These are phyloP conservation scores for Hsuehochloa calcarea DNA, from an alignment of 176 grass and related monocot species.

Conservation along the genomic window DNA sequence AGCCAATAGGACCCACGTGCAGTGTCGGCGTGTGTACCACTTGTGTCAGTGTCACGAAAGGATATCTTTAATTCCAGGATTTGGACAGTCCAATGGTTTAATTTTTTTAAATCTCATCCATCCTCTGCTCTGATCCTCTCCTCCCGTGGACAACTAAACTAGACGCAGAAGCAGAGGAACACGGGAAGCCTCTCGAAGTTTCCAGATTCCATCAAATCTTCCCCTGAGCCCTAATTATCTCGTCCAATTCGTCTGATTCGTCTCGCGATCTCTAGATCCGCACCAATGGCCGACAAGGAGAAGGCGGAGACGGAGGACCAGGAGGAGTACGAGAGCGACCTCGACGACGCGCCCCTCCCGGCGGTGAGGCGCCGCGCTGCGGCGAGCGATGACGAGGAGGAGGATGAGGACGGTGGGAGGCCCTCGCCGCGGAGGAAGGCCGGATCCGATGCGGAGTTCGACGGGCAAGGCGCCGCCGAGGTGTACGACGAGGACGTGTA, in stretches of 20 bases:
- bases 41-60: background rate
- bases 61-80: background rate
- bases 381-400: slow-evolving; percentile 78
- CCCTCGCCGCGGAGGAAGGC: slow-evolving; percentile 7
- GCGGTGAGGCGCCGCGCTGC: slow-evolving; percentile 67
- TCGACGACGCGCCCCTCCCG: slow-evolving; percentile 73
- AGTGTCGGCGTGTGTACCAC: background rate
- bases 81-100: slow-evolving; percentile 20
- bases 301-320: background rate
- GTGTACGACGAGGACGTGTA: slow-evolving; percentile 73
- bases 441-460: slow-evolving; percentile 71
- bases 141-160: slow-evolving; percentile 8
- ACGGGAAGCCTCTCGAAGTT: slow-evolving; percentile 38
- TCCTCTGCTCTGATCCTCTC: background rate
- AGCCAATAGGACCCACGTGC: background rate
- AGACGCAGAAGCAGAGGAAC: background rate
- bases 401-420: slow-evolving; percentile 20
- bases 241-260: background rate
- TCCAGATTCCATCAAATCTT: slow-evolving; percentile 40
- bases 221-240: slow-evolving; percentile 23
- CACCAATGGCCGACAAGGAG: slow-evolving; percentile 46
- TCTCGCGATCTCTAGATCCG: slow-evolving; percentile 21
- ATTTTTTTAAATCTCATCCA: slow-evolving; percentile 27
- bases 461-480: slow-evolving; percentile 80
- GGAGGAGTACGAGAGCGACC: slow-evolving; percentile 90